Percentiles rank a stretch among this genome's conserved stretches.
These are phyloP conservation scores for Phytophthora macrochlamydospora DNA, from an alignment of 352 stramenopile genomes.

Conservation along the genomic window DNA sequence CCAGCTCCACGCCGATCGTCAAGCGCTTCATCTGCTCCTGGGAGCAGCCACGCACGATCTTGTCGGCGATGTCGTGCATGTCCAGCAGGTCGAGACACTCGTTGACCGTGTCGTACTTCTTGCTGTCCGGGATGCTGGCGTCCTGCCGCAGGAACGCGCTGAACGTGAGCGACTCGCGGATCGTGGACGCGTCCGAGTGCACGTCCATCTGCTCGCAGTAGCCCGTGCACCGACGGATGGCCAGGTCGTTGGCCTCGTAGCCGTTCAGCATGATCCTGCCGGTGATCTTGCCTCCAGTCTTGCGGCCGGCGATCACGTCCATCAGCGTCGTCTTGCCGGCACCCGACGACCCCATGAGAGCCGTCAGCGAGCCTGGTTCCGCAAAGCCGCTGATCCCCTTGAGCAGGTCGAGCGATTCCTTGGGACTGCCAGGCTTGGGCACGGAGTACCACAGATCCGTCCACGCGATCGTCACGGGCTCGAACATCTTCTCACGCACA, in stretches of 20 bases:
- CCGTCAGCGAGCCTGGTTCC: conserved; percentile 71
- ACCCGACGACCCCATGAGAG: conserved; percentile 78
- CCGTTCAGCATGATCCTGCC: conserved; percentile 54
- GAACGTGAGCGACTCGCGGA: conserved; percentile 81
- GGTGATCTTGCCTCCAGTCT: conserved; percentile 58
- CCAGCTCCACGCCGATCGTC: conserved; percentile 63
- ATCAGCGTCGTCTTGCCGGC: conserved; percentile 85
- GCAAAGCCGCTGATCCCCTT: conserved; percentile 47
- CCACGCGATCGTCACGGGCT: conserved; percentile 38
- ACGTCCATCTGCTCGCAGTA: conserved; percentile 42
- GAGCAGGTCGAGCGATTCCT: conserved; percentile 52
- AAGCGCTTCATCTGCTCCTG: conserved; percentile 54
- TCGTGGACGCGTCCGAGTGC: conserved; percentile 22
- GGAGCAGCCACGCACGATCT: conserved; percentile 35
- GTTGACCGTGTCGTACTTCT: conserved; percentile 43
- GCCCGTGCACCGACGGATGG: conserved; percentile 22
- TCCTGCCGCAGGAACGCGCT: conserved; percentile 67
- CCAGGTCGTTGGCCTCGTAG: conserved; percentile 26
- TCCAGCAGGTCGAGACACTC: conserved; percentile 43
- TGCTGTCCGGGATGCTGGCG: conserved; percentile 13
- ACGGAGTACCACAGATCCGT: conserved; percentile 41
- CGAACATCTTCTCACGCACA: conserved; percentile 20
- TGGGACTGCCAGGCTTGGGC: conserved; percentile 28
- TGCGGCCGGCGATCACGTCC: conserved; percentile 87
- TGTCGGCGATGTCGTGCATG: conserved; percentile 40